These are phyloP conservation scores for Fusarium ambrosium DNA, from an alignment of 2,329 filamentous ascomycete genomes.

Conservation along the genomic window DNA sequence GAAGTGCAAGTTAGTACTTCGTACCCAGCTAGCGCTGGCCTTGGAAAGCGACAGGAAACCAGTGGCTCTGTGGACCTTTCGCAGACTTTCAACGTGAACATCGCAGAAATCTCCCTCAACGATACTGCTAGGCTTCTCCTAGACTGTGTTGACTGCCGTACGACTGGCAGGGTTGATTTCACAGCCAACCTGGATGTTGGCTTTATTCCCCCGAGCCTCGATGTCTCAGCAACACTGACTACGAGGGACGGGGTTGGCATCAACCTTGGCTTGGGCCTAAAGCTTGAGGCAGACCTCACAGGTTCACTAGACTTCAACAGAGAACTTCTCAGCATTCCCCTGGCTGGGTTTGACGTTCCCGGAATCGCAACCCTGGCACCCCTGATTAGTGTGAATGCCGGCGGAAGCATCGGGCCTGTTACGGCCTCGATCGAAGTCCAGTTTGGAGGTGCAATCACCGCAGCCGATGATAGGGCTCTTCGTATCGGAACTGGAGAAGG, in stretches of 20 bases:
- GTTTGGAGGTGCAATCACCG: background rate
- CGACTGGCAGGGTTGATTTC: conserved; percentile 5
- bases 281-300: background rate
- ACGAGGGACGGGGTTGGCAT: conserved; percentile 3
- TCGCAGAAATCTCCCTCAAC: background rate
- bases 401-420: conserved; percentile 5
- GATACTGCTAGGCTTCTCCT: background rate
- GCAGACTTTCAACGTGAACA: conserved; percentile 3
- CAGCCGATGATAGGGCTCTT: background rate
- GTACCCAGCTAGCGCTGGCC: conserved; percentile 1
- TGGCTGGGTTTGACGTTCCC: conserved; percentile 3
- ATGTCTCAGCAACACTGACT: conserved; percentile 7
- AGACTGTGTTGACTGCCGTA: conserved; percentile 3
- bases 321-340: conserved; percentile 4
- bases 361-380: conserved; percentile 6
- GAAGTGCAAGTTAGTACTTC: conserved; percentile 1
- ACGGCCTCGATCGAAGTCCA: background rate
- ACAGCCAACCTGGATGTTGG: conserved; percentile 3
- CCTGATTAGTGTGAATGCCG: conserved; percentile 1
- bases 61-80: conserved; percentile 3
- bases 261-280: conserved; percentile 6
- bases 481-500: background rate
- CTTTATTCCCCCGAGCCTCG: background rate
- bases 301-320: background rate
- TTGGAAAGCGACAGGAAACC: background rate